Conservation (phyloP, 305 asterid species). For the Stenogyne calaminthoides region DNA sequence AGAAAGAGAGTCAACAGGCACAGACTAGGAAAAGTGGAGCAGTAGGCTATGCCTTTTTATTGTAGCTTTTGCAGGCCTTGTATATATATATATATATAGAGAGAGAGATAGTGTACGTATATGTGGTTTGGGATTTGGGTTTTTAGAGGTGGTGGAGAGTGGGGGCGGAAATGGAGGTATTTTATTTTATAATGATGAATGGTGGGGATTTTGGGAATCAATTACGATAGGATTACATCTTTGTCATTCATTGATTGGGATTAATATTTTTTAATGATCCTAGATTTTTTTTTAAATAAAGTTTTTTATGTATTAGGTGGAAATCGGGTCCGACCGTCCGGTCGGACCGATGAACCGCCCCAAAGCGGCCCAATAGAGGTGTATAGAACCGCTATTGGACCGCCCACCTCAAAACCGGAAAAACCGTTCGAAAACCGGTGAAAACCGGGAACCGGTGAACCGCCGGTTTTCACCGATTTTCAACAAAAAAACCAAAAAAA, state of each 20-base stretch:
- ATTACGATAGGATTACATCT: constrained; percentile 64
- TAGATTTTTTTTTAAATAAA: background rate
- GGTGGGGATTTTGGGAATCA: constrained; percentile 64
- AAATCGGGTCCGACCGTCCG: no score
- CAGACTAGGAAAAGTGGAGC: constrained; percentile 21
- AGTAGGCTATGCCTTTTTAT: constrained; percentile 27
- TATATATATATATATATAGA: background rate
- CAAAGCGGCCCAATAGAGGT: no score
- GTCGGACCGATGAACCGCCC: no score
- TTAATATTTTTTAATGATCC: constrained; percentile 17
- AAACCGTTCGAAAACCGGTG: no score
- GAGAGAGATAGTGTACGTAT: background rate
- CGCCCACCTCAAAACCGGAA: no score
- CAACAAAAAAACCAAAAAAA: no score
- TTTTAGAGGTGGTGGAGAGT: constrained; percentile 14
- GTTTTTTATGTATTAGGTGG: no score
- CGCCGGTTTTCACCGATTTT: no score
- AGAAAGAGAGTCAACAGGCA: constrained; percentile 32
- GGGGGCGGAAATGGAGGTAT: constrained; percentile 22
- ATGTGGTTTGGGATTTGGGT: background rate
- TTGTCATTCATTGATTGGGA: constrained; percentile 55
- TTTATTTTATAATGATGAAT: constrained; percentile 43
- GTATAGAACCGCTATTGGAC: no score
- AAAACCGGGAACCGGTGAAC: no score
- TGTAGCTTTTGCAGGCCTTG: constrained; percentile 24